Percentiles rank a stretch among this genome's conserved stretches.
Evolutionary conservation across 208 protist genomes (phyloP).

Genomic region (Leptomonas seymouri): DNA sequence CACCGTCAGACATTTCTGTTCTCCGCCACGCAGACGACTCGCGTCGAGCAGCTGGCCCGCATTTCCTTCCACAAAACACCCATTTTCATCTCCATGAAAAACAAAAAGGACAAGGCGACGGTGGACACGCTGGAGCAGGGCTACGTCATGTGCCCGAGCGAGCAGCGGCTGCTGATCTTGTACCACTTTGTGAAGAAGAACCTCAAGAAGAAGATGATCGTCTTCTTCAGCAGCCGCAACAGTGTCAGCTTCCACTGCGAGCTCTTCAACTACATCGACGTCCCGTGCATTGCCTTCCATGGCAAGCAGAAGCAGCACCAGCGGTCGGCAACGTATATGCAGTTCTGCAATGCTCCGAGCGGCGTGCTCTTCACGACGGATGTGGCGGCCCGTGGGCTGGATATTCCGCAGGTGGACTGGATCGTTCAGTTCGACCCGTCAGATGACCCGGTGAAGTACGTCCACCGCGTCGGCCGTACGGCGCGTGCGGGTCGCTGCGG

Average conservation of each 20-base stretch:
- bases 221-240: constrained; percentile 99
- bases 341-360: constrained; percentile 98
- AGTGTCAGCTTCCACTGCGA: constrained; percentile 99
- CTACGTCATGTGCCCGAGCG: constrained; percentile 97
- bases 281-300: constrained; percentile 99
- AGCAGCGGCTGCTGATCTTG: constrained; percentile 97
- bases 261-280: constrained; percentile 99
- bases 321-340: constrained; percentile 99
- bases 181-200: constrained; percentile 99
- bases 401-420: constrained; percentile 99
- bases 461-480: constrained; percentile 99
- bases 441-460: constrained; percentile 99
- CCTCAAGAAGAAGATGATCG: constrained; percentile 98
- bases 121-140: constrained; percentile 97
- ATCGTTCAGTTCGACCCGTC: constrained; percentile 99
- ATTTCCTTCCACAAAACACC: constrained; percentile 95
- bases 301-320: constrained; percentile 99
- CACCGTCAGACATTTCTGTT: constrained; percentile 99
- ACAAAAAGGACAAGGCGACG: constrained; percentile 89
- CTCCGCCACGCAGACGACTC: constrained; percentile 99
- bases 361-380: constrained; percentile 99
- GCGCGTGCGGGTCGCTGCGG: constrained; percentile 94
- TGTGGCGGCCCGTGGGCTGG: constrained; percentile 98
- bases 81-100: constrained; percentile 97
- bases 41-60: constrained; percentile 96